Base-by-base conservation (phyloP, 768 basidiomycete species). In the Sporobolomyces phaffii region DNA sequence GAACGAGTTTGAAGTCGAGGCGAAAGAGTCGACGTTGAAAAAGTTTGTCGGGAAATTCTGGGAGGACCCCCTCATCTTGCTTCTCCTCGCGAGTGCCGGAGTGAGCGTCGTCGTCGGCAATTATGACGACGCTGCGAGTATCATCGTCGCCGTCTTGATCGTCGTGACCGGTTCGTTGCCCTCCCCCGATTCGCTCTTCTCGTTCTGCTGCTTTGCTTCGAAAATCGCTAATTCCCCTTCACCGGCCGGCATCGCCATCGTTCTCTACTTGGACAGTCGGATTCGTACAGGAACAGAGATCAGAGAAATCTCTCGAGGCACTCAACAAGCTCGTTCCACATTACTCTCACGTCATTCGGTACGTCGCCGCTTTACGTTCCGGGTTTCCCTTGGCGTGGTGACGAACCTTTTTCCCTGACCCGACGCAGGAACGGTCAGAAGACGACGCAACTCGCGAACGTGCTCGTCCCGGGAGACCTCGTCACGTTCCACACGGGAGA, bases 321-420 rank as follows among this genome's bases (percentile, higher is more conserved):
- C 81, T 98, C 38, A 96, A 92, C 80, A 96, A 93, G 78, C 87
- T 98, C 45, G 93, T 98, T 26, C 93, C 93, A 0, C 93, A 98
- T 77, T 91, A 94, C 76, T 94, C 91, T 76, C 91, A 93, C 75
- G 86, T 96, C 67, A 81, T 89, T 60, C 88, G 92, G 78, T 81
- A 65, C 26, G 77, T 65, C 22, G 22, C 53, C 6, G n/a, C n/a
- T n/a, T n/a, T n/a, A n/a, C n/a, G n/a, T n/a, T n/a, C n/a, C n/a
- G n/a, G n/a, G n/a, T n/a, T n/a, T n/a, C n/a, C n/a, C n/a, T n/a
- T n/a, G n/a, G n/a, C n/a, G n/a, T n/a, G n/a, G n/a, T n/a, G n/a
- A n/a, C n/a, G n/a, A n/a, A n/a, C n/a, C n/a, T 6, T 29, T 51
- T 40, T 44, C 49, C 33, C 63, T 24, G 29, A 70, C n/a, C n/a